phyloP scores from a whole-genome alignment of 257 asterid genomes.

The Anisodus tanguticus region DNA sequence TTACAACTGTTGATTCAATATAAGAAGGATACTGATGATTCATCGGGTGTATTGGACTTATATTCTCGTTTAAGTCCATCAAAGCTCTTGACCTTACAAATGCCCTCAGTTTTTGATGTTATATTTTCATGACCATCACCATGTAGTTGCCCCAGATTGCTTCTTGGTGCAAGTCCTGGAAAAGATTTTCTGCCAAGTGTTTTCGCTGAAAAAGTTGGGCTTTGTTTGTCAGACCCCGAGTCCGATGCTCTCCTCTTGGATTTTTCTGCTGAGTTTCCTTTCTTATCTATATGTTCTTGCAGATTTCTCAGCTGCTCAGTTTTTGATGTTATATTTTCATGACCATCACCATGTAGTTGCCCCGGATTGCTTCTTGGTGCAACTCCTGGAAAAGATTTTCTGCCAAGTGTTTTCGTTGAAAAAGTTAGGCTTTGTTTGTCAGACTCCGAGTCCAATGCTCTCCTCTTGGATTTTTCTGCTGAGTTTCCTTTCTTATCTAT shows the following conservation, averaged over 20 bases:
- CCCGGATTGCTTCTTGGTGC: conserved; percentile 40
- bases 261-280: conserved; percentile 38
- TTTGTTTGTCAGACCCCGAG: conserved; percentile 38
- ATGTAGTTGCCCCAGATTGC: conserved; percentile 41
- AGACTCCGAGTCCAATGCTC: conserved; percentile 36
- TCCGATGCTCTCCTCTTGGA: conserved; percentile 44
- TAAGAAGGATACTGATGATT: conserved; percentile 66
- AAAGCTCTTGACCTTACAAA: conserved; percentile 56
- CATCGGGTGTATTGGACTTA: conserved; percentile 45
- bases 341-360: conserved; percentile 45
- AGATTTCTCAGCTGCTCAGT: conserved; percentile 41
- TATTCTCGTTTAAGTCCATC: conserved; percentile 46
- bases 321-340: conserved; percentile 41
- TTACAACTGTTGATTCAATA: conserved; percentile 29
- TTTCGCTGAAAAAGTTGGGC: conserved; percentile 46
- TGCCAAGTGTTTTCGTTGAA: conserved; percentile 46
- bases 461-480: conserved; percentile 44
- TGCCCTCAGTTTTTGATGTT: conserved; percentile 43
- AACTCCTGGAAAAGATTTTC: conserved; percentile 41
- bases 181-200: conserved; percentile 42
- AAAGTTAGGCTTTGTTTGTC: conserved; percentile 46
- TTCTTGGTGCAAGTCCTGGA: conserved; percentile 42
- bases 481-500: conserved; percentile 41
- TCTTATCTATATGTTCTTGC: conserved; percentile 39
- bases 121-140: conserved; percentile 45